Evolutionary conservation across 1,284 basidiomycete genomes (phyloP).

Genomic region (Chondrostereum purpureum): DNA sequence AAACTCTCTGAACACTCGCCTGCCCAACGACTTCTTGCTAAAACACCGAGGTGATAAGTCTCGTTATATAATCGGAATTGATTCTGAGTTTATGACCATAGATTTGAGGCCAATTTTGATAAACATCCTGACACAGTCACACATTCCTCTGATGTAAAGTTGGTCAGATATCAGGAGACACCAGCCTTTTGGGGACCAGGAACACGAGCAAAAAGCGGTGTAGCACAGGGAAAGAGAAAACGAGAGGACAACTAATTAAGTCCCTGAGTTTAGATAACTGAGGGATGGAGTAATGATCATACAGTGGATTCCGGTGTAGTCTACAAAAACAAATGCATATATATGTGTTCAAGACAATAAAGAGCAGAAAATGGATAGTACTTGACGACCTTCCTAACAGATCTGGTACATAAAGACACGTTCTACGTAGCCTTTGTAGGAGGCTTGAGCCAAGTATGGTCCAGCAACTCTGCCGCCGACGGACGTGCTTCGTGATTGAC

Average conservation of each 20-base stretch:
- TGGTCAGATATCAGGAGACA: slow-evolving; percentile 90
- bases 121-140: slow-evolving; percentile 61
- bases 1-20: slow-evolving; percentile 72
- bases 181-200: slow-evolving; percentile 93
- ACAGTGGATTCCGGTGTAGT: not conserved
- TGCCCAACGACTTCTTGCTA: slow-evolving; percentile 55
- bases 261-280: not conserved
- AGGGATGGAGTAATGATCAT: not conserved
- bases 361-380: not conserved
- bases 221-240: slow-evolving; percentile 43
- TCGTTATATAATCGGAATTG: too few species aligned
- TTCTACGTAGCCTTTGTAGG: slow-evolving; percentile 16
- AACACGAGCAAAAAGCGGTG: slow-evolving; percentile 46
- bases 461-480: slow-evolving; percentile 68
- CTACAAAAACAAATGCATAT: not conserved
- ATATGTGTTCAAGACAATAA: not conserved
- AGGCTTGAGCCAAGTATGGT: slow-evolving; percentile 69
- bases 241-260: slow-evolving; percentile 15
- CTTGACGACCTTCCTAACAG: too few species aligned
- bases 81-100: slow-evolving; percentile 30
- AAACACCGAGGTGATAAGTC: slow-evolving; percentile 60
- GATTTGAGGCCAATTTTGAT: slow-evolving; percentile 66
- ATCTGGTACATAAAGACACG: too few species aligned
- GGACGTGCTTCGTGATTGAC: slow-evolving; percentile 81
- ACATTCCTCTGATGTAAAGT: slow-evolving; percentile 57